Base-by-base conservation (phyloP, 1,284 basidiomycete genomes). In the Marasmius tenuissimus region DNA sequence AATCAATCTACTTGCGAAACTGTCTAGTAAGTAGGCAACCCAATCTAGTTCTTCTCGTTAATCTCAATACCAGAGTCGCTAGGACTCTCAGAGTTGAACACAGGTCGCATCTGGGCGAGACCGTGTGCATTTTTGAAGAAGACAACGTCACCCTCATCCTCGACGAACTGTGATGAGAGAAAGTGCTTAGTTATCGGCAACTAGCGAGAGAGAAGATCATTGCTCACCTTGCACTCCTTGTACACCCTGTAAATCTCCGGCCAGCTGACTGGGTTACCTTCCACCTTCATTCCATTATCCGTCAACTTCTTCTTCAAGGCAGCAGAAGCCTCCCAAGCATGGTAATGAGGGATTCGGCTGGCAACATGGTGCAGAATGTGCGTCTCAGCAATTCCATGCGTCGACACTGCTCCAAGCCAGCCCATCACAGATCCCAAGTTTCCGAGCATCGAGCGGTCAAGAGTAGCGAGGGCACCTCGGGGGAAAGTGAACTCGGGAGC, bases 311-410 rank as follows among this genome's bases (percentile, higher is more conserved):
- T 84, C 77, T 94, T 94, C 70, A 99, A 84, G 11, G 94, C 95
- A 69, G 88, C 86, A 40, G 91, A 90, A 27, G 97, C 97, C 74
- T 97, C 96, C 96, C 95, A 97, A 57, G 92, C 91, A 66, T 93
- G 79, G 73, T 94, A 97, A 77, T 97, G 96, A 20, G 96, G 96
- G 65, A 98, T 97, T 80, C 95, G 95, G 83, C 91, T 94, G 63
- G 85, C 87, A 67, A 96, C 86, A 76, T 97, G 96, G 78, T 97
- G 96, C 48, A 88, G 79, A 61, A 97, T 91, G 75, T 97, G 96
- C 35, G 96, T 97, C 81, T 97, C 94, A 20, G 91, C 93, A 73
- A 97, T 96, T 65, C 93, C 93, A 70, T 94, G 86, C 27, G 92
- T 93, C 55, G 88, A 86, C 68, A 87, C 87, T 38, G 85, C 87